Evolutionary conservation across 2,329 filamentous ascomycete species (phyloP), one percentile per base, ranked within the genome.

Genomic region (Chaetomium strumarium): DNA sequence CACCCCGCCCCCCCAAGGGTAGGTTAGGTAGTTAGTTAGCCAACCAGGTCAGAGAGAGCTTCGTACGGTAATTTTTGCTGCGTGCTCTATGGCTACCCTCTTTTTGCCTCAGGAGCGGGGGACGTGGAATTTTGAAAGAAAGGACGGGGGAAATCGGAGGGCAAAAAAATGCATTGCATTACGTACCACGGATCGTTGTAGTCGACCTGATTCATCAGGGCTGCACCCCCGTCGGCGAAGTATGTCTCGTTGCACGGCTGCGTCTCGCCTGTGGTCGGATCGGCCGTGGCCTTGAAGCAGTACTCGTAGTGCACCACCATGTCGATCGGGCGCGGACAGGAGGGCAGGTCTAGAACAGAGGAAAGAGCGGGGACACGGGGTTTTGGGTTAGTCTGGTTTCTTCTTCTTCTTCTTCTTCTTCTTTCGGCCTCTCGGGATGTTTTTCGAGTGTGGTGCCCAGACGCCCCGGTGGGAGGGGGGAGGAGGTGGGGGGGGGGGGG

Each of bases 281-380:
- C 66, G 39, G 63, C 55, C 11, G 61, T 62, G 19, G 73, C 68
- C 33, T 66, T 62, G 2, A 60, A 49, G 57, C 75, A 78, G 62
- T 72, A 77, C 24, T 63, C 63, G 63, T 76, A 78, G 58, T 73
- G 69, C 36, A 70, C 61, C 11, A 64, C 63, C 53, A 71, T 72
- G 50, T 72, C 69, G 47, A 75, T 64, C 29, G 67, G 66, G 8
- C 69, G 69, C 14, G 58, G 58, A 58, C 75, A 78, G 6, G 74
- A 72, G 20, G 67, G 62, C 30, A 72, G 59, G 60, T 80, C 53
- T 55, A n/a, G n/a, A n/a, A n/a, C n/a, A n/a, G n/a, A n/a, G n/a
- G n/a, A n/a, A n/a, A n/a, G n/a, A n/a, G n/a, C n/a, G n/a, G n/a
- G n/a, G n/a, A n/a, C n/a, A n/a, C n/a, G n/a, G 37, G 4, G 14